Conservation (phyloP, 169 alveolate genomes). For the Plasmodium coatneyi region DNA sequence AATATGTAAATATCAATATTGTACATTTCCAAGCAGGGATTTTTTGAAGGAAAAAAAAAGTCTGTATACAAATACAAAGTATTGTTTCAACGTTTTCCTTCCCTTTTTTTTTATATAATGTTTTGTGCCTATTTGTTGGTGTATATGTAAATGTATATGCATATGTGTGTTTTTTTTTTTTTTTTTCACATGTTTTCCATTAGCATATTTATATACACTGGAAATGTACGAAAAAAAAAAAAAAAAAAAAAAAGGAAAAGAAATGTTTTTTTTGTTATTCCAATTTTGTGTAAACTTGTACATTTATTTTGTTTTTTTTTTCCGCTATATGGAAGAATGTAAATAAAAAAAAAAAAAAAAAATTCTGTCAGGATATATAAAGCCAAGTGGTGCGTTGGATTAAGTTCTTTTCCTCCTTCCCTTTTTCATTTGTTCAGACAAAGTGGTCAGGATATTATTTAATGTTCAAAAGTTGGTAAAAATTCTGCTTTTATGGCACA, state of each 20-base stretch:
- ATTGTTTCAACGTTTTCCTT: slow-evolving; percentile 3
- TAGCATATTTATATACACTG: slow-evolving; percentile 1
- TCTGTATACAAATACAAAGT: slow-evolving; percentile 16
- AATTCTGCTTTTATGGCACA: slow-evolving; percentile 36
- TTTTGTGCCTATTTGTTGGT: not conserved
- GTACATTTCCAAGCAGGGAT: slow-evolving; percentile 29
- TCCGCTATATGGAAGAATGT: not conserved
- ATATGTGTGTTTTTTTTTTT: not conserved
- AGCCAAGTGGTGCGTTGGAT: slow-evolving; percentile 73
- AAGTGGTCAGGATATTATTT: slow-evolving; percentile 17
- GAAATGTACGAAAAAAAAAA: slow-evolving; percentile 6
- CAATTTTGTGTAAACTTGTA: slow-evolving; percentile 35
- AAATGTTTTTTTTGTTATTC: not conserved
- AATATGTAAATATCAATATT: slow-evolving; percentile 1
- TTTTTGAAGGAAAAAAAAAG: slow-evolving; percentile 33
- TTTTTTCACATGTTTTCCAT: slow-evolving; percentile 11
- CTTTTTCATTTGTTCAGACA: slow-evolving; percentile 25
- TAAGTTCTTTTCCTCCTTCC: slow-evolving; percentile 18
- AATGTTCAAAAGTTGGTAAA: slow-evolving; percentile 8
- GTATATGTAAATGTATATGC: not conserved
- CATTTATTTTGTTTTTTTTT: slow-evolving; percentile 14
- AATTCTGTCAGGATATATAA: slow-evolving; percentile 68
- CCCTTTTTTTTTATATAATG: slow-evolving; percentile 4
- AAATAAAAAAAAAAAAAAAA: slow-evolving; percentile 36
- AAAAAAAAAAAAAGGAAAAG: not conserved